Percentiles rank a stretch among this genome's conserved stretches.
These are phyloP conservation scores for Biscogniauxia marginata DNA, from an alignment of 2,329 filamentous ascomycete genomes.

Conservation along the genomic window DNA sequence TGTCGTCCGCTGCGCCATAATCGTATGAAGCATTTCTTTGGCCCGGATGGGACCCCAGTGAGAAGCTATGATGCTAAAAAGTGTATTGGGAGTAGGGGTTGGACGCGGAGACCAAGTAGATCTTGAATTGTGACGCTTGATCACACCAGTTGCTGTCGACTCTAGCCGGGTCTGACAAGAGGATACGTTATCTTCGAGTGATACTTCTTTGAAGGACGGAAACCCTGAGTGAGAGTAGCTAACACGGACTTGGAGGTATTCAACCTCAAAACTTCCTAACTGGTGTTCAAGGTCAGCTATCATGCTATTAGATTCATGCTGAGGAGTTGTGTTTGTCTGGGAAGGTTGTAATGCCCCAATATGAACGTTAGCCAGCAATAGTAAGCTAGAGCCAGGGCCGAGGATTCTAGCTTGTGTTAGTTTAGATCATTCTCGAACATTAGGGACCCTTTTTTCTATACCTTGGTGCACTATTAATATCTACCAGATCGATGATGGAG, in stretches of 20 bases:
- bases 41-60: constrained; percentile 50
- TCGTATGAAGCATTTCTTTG: constrained; percentile 39
- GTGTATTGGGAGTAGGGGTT: constrained; percentile 34
- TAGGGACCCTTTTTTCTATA: constrained; percentile 14
- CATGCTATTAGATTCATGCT: constrained; percentile 51
- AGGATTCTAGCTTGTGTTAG: constrained; percentile 36
- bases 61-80: constrained; percentile 45
- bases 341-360: constrained; percentile 28
- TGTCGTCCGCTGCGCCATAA: constrained; percentile 17
- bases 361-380: constrained; percentile 49
- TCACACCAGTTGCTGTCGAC: constrained; percentile 50
- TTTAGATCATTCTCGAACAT: not conserved
- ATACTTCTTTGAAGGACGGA: constrained; percentile 32
- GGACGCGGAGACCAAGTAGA: constrained; percentile 53
- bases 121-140: constrained; percentile 46
- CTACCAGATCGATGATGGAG: constrained; percentile 46
- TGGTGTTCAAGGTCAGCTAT: constrained; percentile 59
- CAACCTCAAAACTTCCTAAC: constrained; percentile 47
- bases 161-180: constrained; percentile 48
- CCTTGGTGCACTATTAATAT: constrained; percentile 22
- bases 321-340: constrained; percentile 23
- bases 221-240: constrained; percentile 59
- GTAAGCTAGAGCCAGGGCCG: constrained; percentile 41
- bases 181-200: constrained; percentile 34
- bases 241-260: constrained; percentile 52